These are phyloP conservation scores for Sclerotinia subarctica DNA, from an alignment of 2,329 filamentous ascomycete species.

Conservation along the genomic window DNA sequence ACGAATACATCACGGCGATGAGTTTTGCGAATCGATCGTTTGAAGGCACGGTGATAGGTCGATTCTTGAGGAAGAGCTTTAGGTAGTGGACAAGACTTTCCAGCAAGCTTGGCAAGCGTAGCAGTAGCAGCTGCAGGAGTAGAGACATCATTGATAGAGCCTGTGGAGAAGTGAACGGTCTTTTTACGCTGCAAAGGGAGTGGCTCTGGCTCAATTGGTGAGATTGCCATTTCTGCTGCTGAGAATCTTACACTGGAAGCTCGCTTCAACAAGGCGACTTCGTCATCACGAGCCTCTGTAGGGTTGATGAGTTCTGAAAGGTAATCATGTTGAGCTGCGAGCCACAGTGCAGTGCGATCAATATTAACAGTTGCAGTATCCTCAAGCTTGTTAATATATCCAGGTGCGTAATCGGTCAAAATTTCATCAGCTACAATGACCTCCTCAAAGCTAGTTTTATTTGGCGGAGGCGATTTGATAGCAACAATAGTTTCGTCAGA, in stretches of 20 bases:
- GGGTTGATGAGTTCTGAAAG: constrained; percentile 64
- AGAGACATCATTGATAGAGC: constrained; percentile 30
- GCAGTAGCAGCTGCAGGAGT: constrained; percentile 16
- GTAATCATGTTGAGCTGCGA: constrained; percentile 76
- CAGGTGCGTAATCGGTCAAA: constrained; percentile 67
- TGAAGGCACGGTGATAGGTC: constrained; percentile 86
- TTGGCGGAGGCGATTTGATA: constrained; percentile 22
- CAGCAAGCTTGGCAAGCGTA: constrained; percentile 12
- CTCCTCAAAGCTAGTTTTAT: constrained; percentile 24
- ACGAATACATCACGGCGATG: constrained; percentile 74
- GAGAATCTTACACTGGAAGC: constrained; percentile 33
- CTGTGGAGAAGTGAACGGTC: constrained; percentile 69
- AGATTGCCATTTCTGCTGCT: constrained; percentile 40
- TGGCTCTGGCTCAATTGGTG: constrained; percentile 33
- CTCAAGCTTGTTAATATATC: constrained; percentile 71
- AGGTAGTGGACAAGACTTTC: constrained; percentile 48
- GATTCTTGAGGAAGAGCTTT: constrained; percentile 59
- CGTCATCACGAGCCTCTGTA: constrained; percentile 44
- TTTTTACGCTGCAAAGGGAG: constrained; percentile 54
- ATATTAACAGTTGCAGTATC: constrained; percentile 69
- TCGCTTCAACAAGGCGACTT: constrained; percentile 37
- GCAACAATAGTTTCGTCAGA: constrained; percentile 40
- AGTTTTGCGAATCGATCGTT: constrained; percentile 65
- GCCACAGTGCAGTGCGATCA: constrained; percentile 83
- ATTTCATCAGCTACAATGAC: constrained; percentile 64